Conservation (phyloP, 192 early-diverging fungal genomes). For the Paraglomus occultum region DNA sequence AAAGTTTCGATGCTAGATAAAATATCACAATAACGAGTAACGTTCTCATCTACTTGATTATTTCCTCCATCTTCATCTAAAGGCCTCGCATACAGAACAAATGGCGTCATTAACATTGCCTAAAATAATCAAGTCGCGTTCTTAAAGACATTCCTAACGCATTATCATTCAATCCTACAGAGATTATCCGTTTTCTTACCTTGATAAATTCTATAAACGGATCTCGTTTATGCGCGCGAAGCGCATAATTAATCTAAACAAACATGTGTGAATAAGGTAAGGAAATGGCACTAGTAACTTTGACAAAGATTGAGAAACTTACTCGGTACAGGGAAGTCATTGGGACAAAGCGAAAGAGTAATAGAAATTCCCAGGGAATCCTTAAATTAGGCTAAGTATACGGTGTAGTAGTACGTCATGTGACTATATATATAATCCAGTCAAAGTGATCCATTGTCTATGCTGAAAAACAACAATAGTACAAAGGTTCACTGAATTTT, state of each 20-base stretch:
- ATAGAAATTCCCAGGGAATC: background rate
- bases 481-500: no score
- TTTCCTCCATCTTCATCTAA: constrained; percentile 21
- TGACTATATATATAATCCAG: no score
- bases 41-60: constrained; percentile 49
- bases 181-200: constrained; percentile 34
- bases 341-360: background rate
- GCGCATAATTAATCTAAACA: constrained; percentile 44
- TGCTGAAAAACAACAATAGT: no score
- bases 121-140: background rate
- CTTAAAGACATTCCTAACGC: background rate
- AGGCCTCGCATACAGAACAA: constrained; percentile 74
- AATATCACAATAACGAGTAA: constrained; percentile 75
- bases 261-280: background rate
- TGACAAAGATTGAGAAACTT: constrained; percentile 1
- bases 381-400: no score
- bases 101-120: constrained; percentile 73
- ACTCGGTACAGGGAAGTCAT: constrained; percentile 50
- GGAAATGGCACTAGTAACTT: background rate
- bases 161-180: background rate
- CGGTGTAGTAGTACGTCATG: no score
- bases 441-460: no score
- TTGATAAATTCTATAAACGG: constrained; percentile 92
- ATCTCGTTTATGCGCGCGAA: constrained; percentile 73
- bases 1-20: constrained; percentile 76